Evolutionary conservation across 257 asterid genomes (phyloP).

Genomic region (Gentiana dahurica): DNA sequence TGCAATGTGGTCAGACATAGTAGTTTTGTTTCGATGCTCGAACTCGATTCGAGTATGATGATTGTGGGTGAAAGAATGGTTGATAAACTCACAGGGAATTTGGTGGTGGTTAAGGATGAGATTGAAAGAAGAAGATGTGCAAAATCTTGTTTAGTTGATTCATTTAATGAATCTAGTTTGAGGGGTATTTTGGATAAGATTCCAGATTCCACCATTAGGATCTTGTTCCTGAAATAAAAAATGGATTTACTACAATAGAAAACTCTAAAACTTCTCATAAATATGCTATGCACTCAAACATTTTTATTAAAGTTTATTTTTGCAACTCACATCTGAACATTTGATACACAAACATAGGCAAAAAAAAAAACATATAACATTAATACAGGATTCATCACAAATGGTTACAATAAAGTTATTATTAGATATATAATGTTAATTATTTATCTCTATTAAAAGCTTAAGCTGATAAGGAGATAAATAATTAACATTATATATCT

Average conservation of each 20-base stretch:
- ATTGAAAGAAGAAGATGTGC: conserved; percentile 50
- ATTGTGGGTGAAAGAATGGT: conserved; percentile 29
- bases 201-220: conserved; percentile 82
- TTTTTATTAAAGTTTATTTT: background rate
- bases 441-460: no score
- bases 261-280: background rate
- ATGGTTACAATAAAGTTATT: no score
- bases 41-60: conserved; percentile 43
- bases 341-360: no score
- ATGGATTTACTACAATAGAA: conserved; percentile 2
- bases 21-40: conserved; percentile 30
- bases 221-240: conserved; percentile 66
- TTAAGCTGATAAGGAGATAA: no score
- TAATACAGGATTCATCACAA: no score
- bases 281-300: background rate
- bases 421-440: no score
- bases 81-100: conserved; percentile 33
- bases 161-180: conserved; percentile 26
- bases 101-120: conserved; percentile 50
- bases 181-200: conserved; percentile 48
- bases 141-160: conserved; percentile 33
- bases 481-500: no score
- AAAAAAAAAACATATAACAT: no score
- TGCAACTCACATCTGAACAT: no score
- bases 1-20: conserved; percentile 43